These are phyloP conservation scores for Periconia sp. DNA, from an alignment of 2,329 filamentous ascomycete genomes.

Conservation along the genomic window DNA sequence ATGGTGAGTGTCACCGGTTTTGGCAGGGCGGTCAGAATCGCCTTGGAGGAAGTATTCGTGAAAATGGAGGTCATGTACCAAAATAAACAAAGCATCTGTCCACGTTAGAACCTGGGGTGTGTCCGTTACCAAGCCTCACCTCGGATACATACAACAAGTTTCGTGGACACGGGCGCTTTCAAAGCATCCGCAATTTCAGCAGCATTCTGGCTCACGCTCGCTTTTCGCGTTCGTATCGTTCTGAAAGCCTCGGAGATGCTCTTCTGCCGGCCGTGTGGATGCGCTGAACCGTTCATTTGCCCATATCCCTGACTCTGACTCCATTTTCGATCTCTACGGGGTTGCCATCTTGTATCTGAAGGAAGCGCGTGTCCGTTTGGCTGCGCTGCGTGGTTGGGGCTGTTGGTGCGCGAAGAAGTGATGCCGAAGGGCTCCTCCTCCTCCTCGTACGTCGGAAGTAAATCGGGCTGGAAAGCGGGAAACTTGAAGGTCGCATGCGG, in stretches of 20 bases:
- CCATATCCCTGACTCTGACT: constrained; percentile 21
- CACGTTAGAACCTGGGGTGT: constrained; percentile 24
- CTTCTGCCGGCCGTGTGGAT: constrained; percentile 70
- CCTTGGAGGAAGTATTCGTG: constrained; percentile 97
- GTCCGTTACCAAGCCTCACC: constrained; percentile 17
- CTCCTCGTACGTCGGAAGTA: constrained; percentile 42
- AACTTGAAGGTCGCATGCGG: constrained; percentile 47
- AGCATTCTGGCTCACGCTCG: constrained; percentile 88
- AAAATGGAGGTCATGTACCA: constrained; percentile 97
- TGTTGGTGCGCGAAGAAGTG: constrained; percentile 36
- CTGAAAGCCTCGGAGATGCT: constrained; percentile 87
- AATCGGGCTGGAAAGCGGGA: constrained; percentile 48
- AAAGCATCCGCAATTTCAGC: constrained; percentile 91
- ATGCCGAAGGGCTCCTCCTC: constrained; percentile 38
- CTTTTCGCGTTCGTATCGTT: constrained; percentile 76
- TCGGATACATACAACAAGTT: constrained; percentile 69
- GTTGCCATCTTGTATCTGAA: constrained; percentile 61
- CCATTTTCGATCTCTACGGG: constrained; percentile 55
- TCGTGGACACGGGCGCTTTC: constrained; percentile 84
- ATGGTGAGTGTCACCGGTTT: constrained; percentile 91
- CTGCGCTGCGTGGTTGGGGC: constrained; percentile 29
- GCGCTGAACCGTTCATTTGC: constrained; percentile 44
- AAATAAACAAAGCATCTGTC: constrained; percentile 76
- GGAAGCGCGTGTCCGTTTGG: constrained; percentile 32
- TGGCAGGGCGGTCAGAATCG: constrained; percentile 87